Evolutionary conservation across 2,329 filamentous ascomycete genomes (phyloP).

Genomic region (Stromatinia cepivora): DNA sequence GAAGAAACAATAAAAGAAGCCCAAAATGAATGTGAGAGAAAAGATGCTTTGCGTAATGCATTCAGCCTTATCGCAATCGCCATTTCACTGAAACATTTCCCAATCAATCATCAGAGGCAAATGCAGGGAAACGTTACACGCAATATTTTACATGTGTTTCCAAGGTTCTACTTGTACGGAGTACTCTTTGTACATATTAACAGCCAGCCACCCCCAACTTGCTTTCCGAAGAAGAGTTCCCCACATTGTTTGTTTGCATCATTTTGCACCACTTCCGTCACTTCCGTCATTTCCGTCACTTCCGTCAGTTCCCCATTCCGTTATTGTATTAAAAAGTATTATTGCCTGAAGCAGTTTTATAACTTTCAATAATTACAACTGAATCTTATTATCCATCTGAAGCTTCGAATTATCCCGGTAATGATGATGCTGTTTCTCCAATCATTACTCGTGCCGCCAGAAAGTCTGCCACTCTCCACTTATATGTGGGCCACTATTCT

Average conservation of each 20-base stretch:
- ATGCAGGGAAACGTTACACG: background rate
- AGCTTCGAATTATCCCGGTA: background rate
- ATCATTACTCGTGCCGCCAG: no score
- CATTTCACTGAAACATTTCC: slow-evolving; percentile 4
- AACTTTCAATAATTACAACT: background rate
- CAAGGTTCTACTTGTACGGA: no score
- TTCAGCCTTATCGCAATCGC: slow-evolving; percentile 16
- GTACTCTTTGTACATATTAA: background rate
- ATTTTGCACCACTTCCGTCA: background rate
- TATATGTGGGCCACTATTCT: no score
- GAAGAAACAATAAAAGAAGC: background rate
- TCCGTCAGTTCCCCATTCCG: background rate
- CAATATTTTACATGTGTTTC: no score
- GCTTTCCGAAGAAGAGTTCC: background rate
- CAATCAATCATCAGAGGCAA: background rate
- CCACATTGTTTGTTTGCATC: slow-evolving; percentile 3
- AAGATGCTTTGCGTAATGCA: background rate
- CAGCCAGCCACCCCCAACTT: background rate
- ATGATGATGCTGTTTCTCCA: background rate
- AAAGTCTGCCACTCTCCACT: no score
- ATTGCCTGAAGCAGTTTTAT: background rate
- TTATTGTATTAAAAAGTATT: background rate
- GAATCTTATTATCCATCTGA: background rate
- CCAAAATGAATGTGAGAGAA: no score
- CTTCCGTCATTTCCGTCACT: background rate